Percentiles rank a stretch among this genome's conserved stretches.
Evolutionary conservation across 2,329 filamentous ascomycete genomes (phyloP).

Genomic region (Zymoseptoria crescenta): DNA sequence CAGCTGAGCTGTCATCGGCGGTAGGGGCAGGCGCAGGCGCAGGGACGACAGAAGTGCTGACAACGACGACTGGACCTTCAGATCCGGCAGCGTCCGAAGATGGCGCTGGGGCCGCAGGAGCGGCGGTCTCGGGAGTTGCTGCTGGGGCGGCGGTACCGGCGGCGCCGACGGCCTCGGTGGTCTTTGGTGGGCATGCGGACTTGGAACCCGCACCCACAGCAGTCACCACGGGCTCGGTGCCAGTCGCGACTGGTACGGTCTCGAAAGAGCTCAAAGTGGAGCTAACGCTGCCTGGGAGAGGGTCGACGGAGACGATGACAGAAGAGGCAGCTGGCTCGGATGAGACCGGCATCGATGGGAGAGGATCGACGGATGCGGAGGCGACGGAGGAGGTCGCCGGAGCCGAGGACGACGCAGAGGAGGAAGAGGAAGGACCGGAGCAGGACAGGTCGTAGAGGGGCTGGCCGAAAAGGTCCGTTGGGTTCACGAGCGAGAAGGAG

Average conservation of each 20-base stretch:
- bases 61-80: neutral
- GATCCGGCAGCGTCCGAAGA: neutral
- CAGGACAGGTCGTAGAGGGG: constrained; percentile 16
- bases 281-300: neutral
- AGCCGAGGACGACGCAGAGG: constrained; percentile 7
- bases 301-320: neutral
- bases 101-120: neutral
- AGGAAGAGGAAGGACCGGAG: constrained; percentile 39
- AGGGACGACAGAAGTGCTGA: neutral
- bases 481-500: constrained; percentile 25
- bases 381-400: neutral
- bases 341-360: neutral
- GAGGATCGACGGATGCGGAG: neutral
- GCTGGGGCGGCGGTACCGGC: no score
- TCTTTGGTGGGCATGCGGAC: no score
- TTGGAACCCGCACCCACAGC: no score
- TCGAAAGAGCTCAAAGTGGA: neutral
- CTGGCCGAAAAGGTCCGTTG: constrained; percentile 25
- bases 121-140: no score
- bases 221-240: neutral
- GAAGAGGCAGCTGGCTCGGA: neutral
- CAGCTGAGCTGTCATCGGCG: neutral
- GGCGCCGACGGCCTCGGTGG: no score
- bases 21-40: neutral
- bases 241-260: neutral